Percentiles rank a stretch among this genome's conserved stretches.
Conservation (phyloP, 2,329 filamentous ascomycete species). For the Madurella fahalii region DNA sequence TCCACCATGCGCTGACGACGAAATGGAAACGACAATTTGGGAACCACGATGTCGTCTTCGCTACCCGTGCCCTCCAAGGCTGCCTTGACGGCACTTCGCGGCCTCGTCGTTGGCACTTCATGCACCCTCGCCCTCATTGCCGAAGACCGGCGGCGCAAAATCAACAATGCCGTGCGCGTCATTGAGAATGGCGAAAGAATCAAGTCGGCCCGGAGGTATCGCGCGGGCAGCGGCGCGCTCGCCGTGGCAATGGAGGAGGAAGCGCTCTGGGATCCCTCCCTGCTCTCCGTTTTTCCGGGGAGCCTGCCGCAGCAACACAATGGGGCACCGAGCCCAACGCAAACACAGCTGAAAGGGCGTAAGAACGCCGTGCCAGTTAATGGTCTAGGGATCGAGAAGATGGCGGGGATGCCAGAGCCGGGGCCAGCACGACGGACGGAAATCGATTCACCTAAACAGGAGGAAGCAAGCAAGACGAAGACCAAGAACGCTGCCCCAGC, state of each 20-base stretch:
- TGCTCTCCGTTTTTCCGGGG: neutral
- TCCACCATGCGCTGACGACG: constrained; percentile 23
- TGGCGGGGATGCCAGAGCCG: neutral
- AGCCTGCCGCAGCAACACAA: neutral
- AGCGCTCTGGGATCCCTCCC: constrained; percentile 16
- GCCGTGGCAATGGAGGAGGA: constrained; percentile 27
- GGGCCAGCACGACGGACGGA: neutral
- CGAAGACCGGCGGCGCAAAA: constrained; percentile 44
- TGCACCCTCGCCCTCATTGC: constrained; percentile 41
- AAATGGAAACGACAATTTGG: constrained; percentile 21
- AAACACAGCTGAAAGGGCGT: neutral
- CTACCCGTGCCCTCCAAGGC: constrained; percentile 43
- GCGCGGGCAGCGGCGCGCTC: constrained; percentile 28
- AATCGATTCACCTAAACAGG: neutral
- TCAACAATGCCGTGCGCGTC: constrained; percentile 37
- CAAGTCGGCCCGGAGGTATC: constrained; percentile 37
- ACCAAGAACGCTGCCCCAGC: neutral
- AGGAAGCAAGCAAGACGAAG: neutral
- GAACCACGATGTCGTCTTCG: constrained; percentile 32
- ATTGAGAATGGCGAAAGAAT: constrained; percentile 39
- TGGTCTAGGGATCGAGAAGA: neutral
- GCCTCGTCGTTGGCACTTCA: constrained; percentile 43
- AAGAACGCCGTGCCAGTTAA: neutral
- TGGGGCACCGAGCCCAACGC: neutral
- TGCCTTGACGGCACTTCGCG: constrained; percentile 42